phyloP scores from a whole-genome alignment of 176 grass and related monocot genomes.

The Tillandsia fasciculata region DNA sequence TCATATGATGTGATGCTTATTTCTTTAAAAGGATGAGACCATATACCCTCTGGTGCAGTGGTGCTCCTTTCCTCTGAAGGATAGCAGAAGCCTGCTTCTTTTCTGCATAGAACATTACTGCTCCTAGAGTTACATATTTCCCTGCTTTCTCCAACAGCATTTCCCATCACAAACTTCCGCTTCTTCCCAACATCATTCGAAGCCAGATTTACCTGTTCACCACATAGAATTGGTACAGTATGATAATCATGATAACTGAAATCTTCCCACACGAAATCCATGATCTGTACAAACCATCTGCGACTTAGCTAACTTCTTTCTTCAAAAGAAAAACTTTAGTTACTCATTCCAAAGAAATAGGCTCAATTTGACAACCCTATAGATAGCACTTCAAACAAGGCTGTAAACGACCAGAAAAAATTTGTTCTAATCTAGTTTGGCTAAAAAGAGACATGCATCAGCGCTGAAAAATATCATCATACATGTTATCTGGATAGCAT shows the following conservation, averaged over 20 bases:
- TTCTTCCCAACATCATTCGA: not conserved
- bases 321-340: not conserved
- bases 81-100: not conserved
- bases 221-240: slow-evolving; percentile 7
- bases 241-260: slow-evolving; percentile 9
- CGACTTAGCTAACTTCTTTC: not conserved
- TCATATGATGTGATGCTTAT: not conserved
- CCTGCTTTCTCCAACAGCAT: not conserved
- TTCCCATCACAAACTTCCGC: not conserved
- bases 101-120: not conserved
- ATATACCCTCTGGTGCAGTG: not conserved
- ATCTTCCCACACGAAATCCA: slow-evolving; percentile 6
- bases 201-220: not conserved
- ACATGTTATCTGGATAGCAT: too few species aligned
- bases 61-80: not conserved
- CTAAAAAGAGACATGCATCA: too few species aligned
- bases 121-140: not conserved
- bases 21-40: not conserved
- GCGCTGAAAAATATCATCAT: too few species aligned
- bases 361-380: not conserved
- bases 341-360: not conserved
- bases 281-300: not conserved
- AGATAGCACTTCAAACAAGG: not conserved
- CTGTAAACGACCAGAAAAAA: too few species aligned
- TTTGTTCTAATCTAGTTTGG: too few species aligned